Conservation (phyloP, 2,329 filamentous ascomycete genomes). For the Macroventuria anomochaeta region DNA sequence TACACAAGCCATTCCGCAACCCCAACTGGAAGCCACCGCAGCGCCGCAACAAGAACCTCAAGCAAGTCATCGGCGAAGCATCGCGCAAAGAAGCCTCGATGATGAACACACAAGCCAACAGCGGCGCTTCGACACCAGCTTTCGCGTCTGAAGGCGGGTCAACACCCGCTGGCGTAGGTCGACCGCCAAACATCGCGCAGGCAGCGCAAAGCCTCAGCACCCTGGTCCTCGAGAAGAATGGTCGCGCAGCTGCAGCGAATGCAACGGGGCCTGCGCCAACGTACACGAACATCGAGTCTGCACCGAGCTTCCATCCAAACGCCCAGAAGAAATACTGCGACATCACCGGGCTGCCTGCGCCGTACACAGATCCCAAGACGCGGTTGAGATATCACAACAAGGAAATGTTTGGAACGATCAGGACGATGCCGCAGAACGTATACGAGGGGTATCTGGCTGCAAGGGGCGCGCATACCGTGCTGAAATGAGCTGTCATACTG, state of each 20-base stretch:
- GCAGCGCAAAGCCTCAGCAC: constrained; percentile 86
- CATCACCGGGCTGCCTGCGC: constrained; percentile 88
- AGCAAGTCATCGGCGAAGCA: constrained; percentile 90
- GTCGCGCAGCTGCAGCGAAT: constrained; percentile 40
- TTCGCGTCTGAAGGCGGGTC: constrained; percentile 46
- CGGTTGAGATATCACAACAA: constrained; percentile 89
- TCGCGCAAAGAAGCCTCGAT: constrained; percentile 88
- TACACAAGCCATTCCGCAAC: constrained; percentile 90
- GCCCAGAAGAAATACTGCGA: constrained; percentile 93
- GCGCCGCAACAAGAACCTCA: constrained; percentile 98
- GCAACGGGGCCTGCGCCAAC: constrained; percentile 71
- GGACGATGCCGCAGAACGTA: constrained; percentile 78
- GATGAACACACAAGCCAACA: constrained; percentile 81
- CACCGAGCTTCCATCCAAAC: constrained; percentile 79
- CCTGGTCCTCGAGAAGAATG: constrained; percentile 84
- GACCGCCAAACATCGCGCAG: constrained; percentile 75
- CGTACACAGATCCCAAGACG: constrained; percentile 95
- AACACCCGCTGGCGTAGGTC: constrained; percentile 68
- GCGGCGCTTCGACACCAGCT: constrained; percentile 73
- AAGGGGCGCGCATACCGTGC: constrained; percentile 87
- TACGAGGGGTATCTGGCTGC: constrained; percentile 90
- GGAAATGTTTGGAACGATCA: constrained; percentile 86
- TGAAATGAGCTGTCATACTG: constrained; percentile 69
- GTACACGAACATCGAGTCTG: constrained; percentile 96
- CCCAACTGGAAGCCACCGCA: constrained; percentile 88